These are phyloP conservation scores for Pyrenophora tritici-repentis DNA, from an alignment of 2,329 filamentous ascomycete species.

Conservation along the genomic window DNA sequence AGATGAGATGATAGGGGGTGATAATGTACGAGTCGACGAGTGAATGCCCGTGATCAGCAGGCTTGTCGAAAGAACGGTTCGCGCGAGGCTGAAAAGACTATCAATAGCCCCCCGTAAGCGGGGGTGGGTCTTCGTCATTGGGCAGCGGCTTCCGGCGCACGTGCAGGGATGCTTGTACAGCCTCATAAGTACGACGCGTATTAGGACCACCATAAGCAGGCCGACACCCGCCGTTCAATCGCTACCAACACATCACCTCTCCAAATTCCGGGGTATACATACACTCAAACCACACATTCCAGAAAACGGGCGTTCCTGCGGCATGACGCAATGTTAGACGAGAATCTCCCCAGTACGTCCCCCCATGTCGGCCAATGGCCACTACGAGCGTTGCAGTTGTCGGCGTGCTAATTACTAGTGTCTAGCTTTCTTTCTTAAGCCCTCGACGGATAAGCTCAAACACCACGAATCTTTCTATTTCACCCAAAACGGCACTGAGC, in stretches of 20 bases:
- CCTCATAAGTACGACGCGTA: constrained; percentile 18
- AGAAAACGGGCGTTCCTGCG: background rate
- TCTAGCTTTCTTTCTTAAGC: constrained; percentile 64
- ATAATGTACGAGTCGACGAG: background rate
- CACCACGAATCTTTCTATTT: constrained; percentile 61
- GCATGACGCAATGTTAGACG: constrained; percentile 74
- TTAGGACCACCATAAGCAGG: constrained; percentile 4
- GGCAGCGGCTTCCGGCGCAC: constrained; percentile 11
- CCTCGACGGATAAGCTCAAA: constrained; percentile 55
- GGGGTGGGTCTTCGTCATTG: constrained; percentile 14
- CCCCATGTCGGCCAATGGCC: background rate
- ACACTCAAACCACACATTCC: background rate
- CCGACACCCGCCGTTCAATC: constrained; percentile 2
- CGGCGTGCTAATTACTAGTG: constrained; percentile 48
- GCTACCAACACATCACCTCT: background rate
- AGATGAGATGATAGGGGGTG: background rate
- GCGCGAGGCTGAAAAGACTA: constrained; percentile 9
- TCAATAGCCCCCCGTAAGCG: constrained; percentile 6
- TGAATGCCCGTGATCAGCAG: background rate
- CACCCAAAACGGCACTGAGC: constrained; percentile 78
- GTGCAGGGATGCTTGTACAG: constrained; percentile 17
- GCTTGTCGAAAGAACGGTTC: constrained; percentile 2
- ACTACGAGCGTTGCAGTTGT: background rate
- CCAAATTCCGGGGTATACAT: background rate
- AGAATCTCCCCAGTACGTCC: constrained; percentile 76